A percentile compares a stretch with the other conserved stretches of the same genome.
Evolutionary conservation across 306 rosid species (phyloP).

Genomic region (Styphnolobium japonicum): DNA sequence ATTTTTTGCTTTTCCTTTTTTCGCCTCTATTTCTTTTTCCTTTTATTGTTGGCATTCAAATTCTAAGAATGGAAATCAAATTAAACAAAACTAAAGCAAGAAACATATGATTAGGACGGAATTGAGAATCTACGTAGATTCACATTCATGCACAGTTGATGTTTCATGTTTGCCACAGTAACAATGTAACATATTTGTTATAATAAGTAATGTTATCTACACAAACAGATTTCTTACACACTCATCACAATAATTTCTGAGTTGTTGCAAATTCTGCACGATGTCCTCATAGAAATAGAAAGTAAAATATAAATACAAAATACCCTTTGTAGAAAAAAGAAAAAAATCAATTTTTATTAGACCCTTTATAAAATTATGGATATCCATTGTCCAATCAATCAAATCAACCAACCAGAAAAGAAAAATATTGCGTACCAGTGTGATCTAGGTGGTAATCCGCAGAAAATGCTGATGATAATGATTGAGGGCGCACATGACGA

Average conservation of each 20-base stretch:
- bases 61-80: neutral
- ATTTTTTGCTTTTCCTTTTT: neutral
- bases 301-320: neutral
- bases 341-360: too few species aligned
- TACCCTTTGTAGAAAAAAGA: neutral
- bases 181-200: neutral
- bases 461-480: conserved; percentile 16
- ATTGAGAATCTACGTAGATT: neutral
- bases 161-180: neutral
- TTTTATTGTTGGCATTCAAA: neutral
- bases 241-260: too few species aligned
- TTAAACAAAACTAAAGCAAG: neutral
- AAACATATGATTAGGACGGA: neutral
- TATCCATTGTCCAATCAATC: too few species aligned
- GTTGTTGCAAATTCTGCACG: neutral
- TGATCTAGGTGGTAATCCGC: neutral
- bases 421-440: too few species aligned
- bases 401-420: too few species aligned
- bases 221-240: neutral
- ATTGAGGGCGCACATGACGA: conserved; percentile 27
- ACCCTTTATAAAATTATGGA: too few species aligned
- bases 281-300: neutral
- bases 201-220: neutral
- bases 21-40: neutral
- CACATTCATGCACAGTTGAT: neutral